Evolutionary conservation across 257 asterid species (phyloP), one percentile per base, ranked within the genome.

Genomic region (Nicotiana benthamiana): DNA sequence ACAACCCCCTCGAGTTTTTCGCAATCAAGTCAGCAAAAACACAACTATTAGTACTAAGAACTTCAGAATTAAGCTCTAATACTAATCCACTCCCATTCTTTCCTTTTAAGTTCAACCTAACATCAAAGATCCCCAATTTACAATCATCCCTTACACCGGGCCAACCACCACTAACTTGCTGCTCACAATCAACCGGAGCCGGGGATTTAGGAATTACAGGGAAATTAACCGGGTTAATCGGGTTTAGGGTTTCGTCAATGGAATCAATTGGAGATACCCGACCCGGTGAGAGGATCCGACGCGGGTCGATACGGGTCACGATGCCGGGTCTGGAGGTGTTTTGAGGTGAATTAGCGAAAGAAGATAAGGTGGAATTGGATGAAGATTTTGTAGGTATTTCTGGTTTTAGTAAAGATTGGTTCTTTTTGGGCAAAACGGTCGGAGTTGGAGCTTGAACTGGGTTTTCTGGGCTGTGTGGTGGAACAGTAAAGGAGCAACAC

Each of bases 211-310:
- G 89, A 57, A 81, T 46, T 26, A 61, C 74, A 9, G 86, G 24
- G 26, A 82, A 62, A 43, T 80, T 15, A 66, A 28, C 32, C 75
- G 82, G 86, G 61, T 57, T 30, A 32, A 80, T 6, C 8, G 56
- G 11, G 59, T 85, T 87, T 17, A 43, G 82, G 36, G 61, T 79
- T 52, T 79, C 89, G 46, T 85, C 87, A 1, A n/a, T n/a, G 1
- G 75, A 67, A 40, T 68, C 77, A 30, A 95, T 90, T 13, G 99
- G 99, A 0, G 99, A 95, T 70, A 95, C 98, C 91, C 99, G 93
- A 56, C 99, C 99, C 85, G 99, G 99, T 0, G 98, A 95, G 60
- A 92, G 94, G 90, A 95, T 95, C 90, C 98, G 88, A 15, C 97
- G 92, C 24, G 96, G 89, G 30, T 64, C 82, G 8, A 75, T 26